Evolutionary conservation across 257 asterid genomes (phyloP), one percentile per base, ranked within the genome.

Genomic region (Lantana camara): DNA sequence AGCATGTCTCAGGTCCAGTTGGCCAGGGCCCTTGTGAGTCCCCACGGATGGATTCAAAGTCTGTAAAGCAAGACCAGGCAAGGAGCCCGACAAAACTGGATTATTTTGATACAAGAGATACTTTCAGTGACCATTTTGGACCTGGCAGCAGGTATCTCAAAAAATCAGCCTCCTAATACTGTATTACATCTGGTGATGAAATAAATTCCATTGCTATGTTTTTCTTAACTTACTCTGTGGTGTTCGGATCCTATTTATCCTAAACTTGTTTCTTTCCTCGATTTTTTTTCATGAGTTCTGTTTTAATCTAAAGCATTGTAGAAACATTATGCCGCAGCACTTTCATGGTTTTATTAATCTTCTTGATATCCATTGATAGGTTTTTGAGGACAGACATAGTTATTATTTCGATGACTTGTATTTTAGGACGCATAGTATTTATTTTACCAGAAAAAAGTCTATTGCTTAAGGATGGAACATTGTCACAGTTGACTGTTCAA

Each of bases 81-180:
- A 72, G 67, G 59, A 60, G 73, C 74, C 61, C 74, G 14, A 77
- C 62, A 34, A 74, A 80, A 48, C 64, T 82, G 35, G 80, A 76
- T 20, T 75, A 60, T 44, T 30, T 75, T 60, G 79, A 80, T 67
- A 60, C 78, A 14, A 69, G 54, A 44, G 84, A 83, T 73, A 69
- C 82, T 73, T 76, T 68, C 49, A 24, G 55, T 1, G 73, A 80
- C 50, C 86, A 77, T 40, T 75, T 74, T 54, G 82, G 75, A 70
- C 72, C 84, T 66, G 80, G 77, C 88, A 71, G 81, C 95, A 84
- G 93, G 96, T 89, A 73, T 45, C 22, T 49, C 52, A 27, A 51
- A 68, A 66, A 66, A 46, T 23, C 6, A 27, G 11, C 53, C 54
- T 47, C 23, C 16, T 56, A 51, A 42, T n/a, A n/a, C n/a, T n/a